Evolutionary conservation across 345 rosid genomes (phyloP).

Genomic region (Lepidium aucheri): DNA sequence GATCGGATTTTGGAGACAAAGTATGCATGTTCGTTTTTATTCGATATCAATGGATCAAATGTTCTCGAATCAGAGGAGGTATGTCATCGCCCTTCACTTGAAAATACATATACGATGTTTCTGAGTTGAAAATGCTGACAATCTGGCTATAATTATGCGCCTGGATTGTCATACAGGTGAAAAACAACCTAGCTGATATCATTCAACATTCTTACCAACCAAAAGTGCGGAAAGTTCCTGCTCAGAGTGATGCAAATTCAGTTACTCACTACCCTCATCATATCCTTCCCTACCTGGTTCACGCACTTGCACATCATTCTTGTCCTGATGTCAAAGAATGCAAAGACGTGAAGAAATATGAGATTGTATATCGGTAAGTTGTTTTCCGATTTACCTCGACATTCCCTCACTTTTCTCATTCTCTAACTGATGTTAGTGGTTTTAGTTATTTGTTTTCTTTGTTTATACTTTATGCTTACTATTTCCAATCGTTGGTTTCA

Average conservation of each 20-base stretch:
- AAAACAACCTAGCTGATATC: slow-evolving; percentile 72
- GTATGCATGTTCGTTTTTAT: slow-evolving; percentile 80
- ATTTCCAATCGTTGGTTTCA: slow-evolving; percentile 28
- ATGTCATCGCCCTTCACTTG: slow-evolving; percentile 24
- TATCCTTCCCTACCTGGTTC: slow-evolving; percentile 67
- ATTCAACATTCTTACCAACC: slow-evolving; percentile 76
- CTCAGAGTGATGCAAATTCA: slow-evolving; percentile 57
- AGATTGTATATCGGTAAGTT: slow-evolving; percentile 59
- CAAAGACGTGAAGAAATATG: slow-evolving; percentile 82
- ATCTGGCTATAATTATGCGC: slow-evolving; percentile 4
- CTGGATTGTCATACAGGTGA: slow-evolving; percentile 53
- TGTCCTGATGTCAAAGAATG: slow-evolving; percentile 71
- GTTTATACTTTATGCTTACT: background rate
- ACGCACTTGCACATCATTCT: slow-evolving; percentile 76
- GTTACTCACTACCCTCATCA: slow-evolving; percentile 49
- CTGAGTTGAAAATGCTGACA: slow-evolving; percentile 14
- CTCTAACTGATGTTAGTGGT: background rate
- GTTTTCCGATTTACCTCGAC: background rate
- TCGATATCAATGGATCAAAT: slow-evolving; percentile 38
- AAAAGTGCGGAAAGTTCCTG: slow-evolving; percentile 58
- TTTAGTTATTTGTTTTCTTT: background rate
- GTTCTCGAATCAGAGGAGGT: slow-evolving; percentile 71
- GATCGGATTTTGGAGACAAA: slow-evolving; percentile 79
- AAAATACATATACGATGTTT: slow-evolving; percentile 7
- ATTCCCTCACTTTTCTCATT: background rate